These are phyloP conservation scores for Amphichorda felina DNA, from an alignment of 2,329 filamentous ascomycete species.

Conservation along the genomic window DNA sequence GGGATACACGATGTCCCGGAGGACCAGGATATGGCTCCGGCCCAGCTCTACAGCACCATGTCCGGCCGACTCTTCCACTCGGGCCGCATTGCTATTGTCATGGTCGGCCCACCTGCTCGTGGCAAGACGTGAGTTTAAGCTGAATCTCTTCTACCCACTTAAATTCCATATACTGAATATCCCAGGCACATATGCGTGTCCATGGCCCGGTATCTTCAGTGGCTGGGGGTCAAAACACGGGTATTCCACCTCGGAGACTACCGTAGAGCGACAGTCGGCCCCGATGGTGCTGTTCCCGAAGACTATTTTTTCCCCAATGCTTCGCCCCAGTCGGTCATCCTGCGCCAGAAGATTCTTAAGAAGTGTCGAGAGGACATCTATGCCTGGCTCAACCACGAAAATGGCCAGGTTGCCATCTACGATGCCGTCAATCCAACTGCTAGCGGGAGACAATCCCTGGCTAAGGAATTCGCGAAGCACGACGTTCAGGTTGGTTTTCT, in stretches of 20 bases:
- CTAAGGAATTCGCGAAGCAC: constrained; percentile 96
- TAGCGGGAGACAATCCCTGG: constrained; percentile 68
- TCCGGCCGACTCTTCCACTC: constrained; percentile 95
- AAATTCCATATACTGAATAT: not conserved
- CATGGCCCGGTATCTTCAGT: constrained; percentile 84
- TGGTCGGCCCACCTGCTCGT: constrained; percentile 86
- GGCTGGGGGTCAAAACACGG: constrained; percentile 95
- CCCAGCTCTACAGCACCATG: constrained; percentile 96
- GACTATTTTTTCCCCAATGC: constrained; percentile 98
- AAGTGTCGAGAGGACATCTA: constrained; percentile 97
- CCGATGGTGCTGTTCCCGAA: constrained; percentile 74
- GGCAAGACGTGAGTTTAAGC: constrained; percentile 68
- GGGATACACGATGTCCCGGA: constrained; percentile 89
- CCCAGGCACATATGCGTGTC: constrained; percentile 77
- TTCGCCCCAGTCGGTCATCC: constrained; percentile 79
- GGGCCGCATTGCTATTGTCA: constrained; percentile 91
- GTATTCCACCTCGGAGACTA: constrained; percentile 98
- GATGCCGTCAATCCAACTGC: constrained; percentile 93
- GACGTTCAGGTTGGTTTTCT: constrained; percentile 61
- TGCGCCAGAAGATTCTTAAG: constrained; percentile 94
- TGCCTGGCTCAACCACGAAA: constrained; percentile 90
- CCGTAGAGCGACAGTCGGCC: constrained; percentile 78
- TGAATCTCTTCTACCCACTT: not conserved
- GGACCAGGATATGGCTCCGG: constrained; percentile 74
- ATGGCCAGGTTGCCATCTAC: constrained; percentile 96